These are phyloP conservation scores for Torrubiellomyces zombiae DNA, from an alignment of 2,329 filamentous ascomycete genomes.

Conservation along the genomic window DNA sequence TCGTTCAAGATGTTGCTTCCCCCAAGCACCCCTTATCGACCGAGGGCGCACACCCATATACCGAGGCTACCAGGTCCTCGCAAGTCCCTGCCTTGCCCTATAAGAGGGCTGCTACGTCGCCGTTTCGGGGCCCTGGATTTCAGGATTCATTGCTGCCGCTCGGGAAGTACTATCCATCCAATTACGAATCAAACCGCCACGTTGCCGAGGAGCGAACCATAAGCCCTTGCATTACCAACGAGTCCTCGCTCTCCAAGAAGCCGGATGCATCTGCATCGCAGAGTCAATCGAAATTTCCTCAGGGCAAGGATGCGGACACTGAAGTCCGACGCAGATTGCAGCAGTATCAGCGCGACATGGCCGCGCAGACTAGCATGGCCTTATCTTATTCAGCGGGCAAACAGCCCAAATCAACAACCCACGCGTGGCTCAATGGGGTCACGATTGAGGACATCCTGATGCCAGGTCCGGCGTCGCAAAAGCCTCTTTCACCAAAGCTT, in stretches of 20 bases:
- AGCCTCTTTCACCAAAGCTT: constrained; percentile 32
- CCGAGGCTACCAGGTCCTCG: too few species aligned
- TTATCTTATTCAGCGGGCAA: too few species aligned
- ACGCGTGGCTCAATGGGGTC: constrained; percentile 16
- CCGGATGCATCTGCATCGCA: constrained; percentile 19
- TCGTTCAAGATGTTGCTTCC: constrained; percentile 26
- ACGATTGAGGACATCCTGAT: constrained; percentile 22
- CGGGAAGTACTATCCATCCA: constrained; percentile 48
- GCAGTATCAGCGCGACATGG: constrained; percentile 46
- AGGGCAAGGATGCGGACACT: constrained; percentile 10
- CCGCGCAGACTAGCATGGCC: constrained; percentile 36
- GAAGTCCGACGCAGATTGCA: constrained; percentile 35
- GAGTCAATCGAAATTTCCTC: constrained; percentile 2
- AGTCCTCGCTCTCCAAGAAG: constrained; percentile 15
- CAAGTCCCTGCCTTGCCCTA: too few species aligned
- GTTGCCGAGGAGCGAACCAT: constrained; percentile 3
- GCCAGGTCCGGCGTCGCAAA: constrained; percentile 20
- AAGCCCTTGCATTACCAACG: constrained; percentile 10
- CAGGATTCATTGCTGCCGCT: constrained; percentile 31
- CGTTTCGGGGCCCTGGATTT: constrained; percentile 31
- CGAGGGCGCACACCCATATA: too few species aligned
- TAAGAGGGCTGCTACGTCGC: too few species aligned
- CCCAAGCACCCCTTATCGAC: too few species aligned
- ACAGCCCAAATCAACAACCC: constrained; percentile 10
- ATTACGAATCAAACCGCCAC: constrained; percentile 29